Evolutionary conservation across 495 filamentous ascomycete species (phyloP), one percentile per base, ranked within the genome.

Genomic region (Aspergillus bridgeri): DNA sequence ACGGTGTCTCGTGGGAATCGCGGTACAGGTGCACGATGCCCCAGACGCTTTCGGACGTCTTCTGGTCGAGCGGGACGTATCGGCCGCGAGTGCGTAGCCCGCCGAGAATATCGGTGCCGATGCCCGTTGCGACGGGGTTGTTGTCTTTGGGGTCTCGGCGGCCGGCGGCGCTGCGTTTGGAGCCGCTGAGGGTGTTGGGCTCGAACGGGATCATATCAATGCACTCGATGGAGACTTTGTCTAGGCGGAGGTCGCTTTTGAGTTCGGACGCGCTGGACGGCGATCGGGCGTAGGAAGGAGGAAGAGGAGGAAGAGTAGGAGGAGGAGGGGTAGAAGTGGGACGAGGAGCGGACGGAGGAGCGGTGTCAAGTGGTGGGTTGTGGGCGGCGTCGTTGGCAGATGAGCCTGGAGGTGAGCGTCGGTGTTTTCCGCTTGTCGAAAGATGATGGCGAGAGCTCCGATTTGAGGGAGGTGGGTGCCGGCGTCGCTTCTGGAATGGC

Each of bases 11-110:
- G 53, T 90, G 82, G 5, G 81, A 82, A 72, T 98, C 94, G 2
- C 92, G 82, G 62, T 97, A 98, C 5, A 98, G 76, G 72, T 96
- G 94, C 17, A 98, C 92, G 22, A 98, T 85, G 1, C 94, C 94
- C 86, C 89, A 97, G 11, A 93, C 89, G 25, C 92, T 80, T 57
- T 96, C 89, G 18, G 89, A 88, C 58, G 88, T 83, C 70, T 89
- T 86, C 23, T 83, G 79, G 59, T 89, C 86, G 0, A 91, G 75
- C 3, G 89, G 87, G 21, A 92, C 75, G 64, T 88, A 96, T 60
- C 81, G 81, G 42, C 89, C 94, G 72, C 91, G 96, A 0, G 90
- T 86, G 54, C 84, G 82, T 6, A 82, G 69, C 27, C 83, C 84
- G 7, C 80, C 78, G 6, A 81, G 71, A 51, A 78, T 77, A 44